Evolutionary conservation across 345 rosid species (phyloP), one percentile per base, ranked within the genome.

Genomic region (Lepidium sativum): DNA sequence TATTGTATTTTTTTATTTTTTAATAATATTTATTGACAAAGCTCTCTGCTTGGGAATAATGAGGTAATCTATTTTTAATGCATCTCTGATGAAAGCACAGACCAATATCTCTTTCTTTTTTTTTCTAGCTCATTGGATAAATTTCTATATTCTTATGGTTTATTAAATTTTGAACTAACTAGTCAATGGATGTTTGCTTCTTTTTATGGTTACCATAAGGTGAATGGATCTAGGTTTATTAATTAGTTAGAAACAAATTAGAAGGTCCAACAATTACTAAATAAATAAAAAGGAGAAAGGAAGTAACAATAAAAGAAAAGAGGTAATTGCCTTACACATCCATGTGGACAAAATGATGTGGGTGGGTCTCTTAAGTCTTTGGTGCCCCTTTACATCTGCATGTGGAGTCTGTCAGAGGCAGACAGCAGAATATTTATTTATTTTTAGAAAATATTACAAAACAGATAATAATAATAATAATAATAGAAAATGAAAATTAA

Each of bases 261-360:
- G 31, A 45, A 44, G 68, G 55, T 62, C 29, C 69, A 32, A 25
- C 6, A 25, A 16, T 63, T 49, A 63, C 50, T 63, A 48, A 63
- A 32, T n/a, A n/a, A n/a, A n/a, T n/a, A n/a, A n/a, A n/a, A n/a
- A n/a, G n/a, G n/a, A n/a, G n/a, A n/a, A n/a, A n/a, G n/a, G n/a
- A n/a, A n/a, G 15, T 42, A 58, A 58, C 42, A 58, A 20, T 49
- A 63, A 33, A 41, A 53, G 50, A 57, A 80, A 69, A 79, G 85
- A 54, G 20, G 61, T 21, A 25, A 78, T 80, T 55, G 48, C 62
- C 70, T 74, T 44, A 64, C 78, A 71, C 69, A 55, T 75, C 76
- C 84, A 77, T 82, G 86, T 75, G 95, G 89, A 81, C 83, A 81
- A 79, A 72, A 82, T 79, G 83, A 83, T 78, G 83, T 76, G 82